These are phyloP conservation scores for Teratosphaeria gauchensis DNA, from an alignment of 2,329 filamentous ascomycete species.

Conservation along the genomic window DNA sequence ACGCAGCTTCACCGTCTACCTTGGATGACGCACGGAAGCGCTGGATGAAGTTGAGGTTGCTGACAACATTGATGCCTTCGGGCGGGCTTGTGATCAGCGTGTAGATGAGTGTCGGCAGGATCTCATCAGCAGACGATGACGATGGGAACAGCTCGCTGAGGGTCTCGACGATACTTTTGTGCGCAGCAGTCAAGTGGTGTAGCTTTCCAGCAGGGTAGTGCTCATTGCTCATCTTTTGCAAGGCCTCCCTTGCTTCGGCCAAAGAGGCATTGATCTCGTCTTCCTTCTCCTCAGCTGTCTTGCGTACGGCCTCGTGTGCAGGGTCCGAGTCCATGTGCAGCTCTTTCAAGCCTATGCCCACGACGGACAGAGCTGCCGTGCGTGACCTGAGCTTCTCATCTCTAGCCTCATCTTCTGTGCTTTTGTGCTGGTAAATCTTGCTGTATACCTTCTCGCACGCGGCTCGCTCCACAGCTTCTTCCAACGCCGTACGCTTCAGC, in stretches of 20 bases:
- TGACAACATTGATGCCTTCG: constrained; percentile 78
- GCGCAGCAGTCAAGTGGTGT: constrained; percentile 74
- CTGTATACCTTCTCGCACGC: constrained; percentile 50
- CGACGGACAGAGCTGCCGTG: constrained; percentile 79
- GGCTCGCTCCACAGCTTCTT: constrained; percentile 83
- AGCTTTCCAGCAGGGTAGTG: constrained; percentile 86
- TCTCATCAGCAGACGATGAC: constrained; percentile 87
- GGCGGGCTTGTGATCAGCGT: constrained; percentile 84
- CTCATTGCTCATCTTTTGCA: constrained; percentile 76
- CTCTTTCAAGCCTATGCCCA: constrained; percentile 81
- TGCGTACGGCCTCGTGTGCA: constrained; percentile 45
- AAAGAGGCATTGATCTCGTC: constrained; percentile 63
- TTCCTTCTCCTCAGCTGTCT: constrained; percentile 40
- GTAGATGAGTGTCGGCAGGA: constrained; percentile 93
- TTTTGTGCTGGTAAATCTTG: constrained; percentile 82
- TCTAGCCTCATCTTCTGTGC: constrained; percentile 84
- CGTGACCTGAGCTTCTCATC: constrained; percentile 93
- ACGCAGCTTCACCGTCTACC: constrained; percentile 86
- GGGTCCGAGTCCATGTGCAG: constrained; percentile 65
- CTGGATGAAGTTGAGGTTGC: constrained; percentile 91
- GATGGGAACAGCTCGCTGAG: constrained; percentile 56
- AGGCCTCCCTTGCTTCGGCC: constrained; percentile 54
- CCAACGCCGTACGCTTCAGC: constrained; percentile 63
- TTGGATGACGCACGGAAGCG: constrained; percentile 77
- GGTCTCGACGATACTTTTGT: constrained; percentile 91